These are phyloP conservation scores for Curvularia sp. DNA, from an alignment of 2,329 filamentous ascomycete species.

Conservation along the genomic window DNA sequence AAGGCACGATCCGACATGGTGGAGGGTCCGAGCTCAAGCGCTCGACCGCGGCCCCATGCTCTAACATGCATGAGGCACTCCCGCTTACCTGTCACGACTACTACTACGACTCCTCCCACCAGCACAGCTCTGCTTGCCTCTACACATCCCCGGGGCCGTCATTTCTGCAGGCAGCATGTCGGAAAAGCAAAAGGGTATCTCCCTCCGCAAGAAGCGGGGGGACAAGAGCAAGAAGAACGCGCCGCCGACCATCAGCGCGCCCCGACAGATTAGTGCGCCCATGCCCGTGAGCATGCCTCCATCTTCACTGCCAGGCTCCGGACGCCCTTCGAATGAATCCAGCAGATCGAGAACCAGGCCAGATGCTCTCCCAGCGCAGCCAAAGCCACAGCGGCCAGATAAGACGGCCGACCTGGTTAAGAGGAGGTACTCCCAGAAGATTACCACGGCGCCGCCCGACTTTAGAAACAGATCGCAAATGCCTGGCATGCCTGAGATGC, in stretches of 20 bases:
- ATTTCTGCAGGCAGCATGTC: slow-evolving; percentile 52
- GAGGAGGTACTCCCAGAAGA: slow-evolving; percentile 89
- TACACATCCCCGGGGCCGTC: background rate
- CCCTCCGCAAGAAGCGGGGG: slow-evolving; percentile 68
- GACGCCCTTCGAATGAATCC: slow-evolving; percentile 48
- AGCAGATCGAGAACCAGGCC: slow-evolving; percentile 44
- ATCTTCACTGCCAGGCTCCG: slow-evolving; percentile 45
- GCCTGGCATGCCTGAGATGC: slow-evolving; percentile 64
- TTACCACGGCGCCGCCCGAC: slow-evolving; percentile 77
- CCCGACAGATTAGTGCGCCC: slow-evolving; percentile 60
- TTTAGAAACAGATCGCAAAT: slow-evolving; percentile 73
- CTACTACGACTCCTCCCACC: background rate
- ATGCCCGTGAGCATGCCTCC: slow-evolving; percentile 43
- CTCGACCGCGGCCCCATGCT: slow-evolving; percentile 20
- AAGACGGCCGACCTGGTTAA: slow-evolving; percentile 86
- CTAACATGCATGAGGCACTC: slow-evolving; percentile 9
- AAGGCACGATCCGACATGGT: slow-evolving; percentile 30
- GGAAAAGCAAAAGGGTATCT: slow-evolving; percentile 62
- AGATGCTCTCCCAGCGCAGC: slow-evolving; percentile 39
- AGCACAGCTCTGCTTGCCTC: background rate
- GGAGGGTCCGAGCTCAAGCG: slow-evolving; percentile 35
- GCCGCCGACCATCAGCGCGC: slow-evolving; percentile 57
- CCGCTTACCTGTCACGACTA: slow-evolving; percentile 17
- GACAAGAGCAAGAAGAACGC: slow-evolving; percentile 62
- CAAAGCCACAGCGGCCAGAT: slow-evolving; percentile 52